Base-by-base conservation (phyloP, 331 rosid genomes). In the Pyracantha coccinea region DNA sequence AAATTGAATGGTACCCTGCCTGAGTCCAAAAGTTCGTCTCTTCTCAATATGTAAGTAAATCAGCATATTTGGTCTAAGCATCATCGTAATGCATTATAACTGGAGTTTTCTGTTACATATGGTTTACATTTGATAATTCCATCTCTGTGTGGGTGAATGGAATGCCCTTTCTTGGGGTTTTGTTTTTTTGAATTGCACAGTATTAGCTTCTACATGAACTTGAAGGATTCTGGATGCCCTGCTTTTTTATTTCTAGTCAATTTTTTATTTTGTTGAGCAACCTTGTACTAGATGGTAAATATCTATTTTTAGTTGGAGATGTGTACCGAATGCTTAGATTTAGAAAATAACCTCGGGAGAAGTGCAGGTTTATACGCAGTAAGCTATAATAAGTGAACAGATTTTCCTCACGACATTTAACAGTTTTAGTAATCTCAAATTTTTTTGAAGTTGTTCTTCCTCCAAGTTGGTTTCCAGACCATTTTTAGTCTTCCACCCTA, bases 1-100 rank as follows among this genome's bases (percentile, higher is more conserved):
- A 81, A 35, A 64, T 77, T 93, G 61, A 78, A 8, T 21, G 97
- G 98, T 31, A 69, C 91, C 55, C 69, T 91, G 2, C 96, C 98
- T 27, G 58, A 45, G 23, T 69, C 53, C 27, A 91, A 76, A 77
- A 81, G 81, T 69, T 1, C 76, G 1, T 59, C 87, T 69, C 96
- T 93, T 79, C 19, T 1, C 19, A 68, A 83, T 35, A 84, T 93
- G 98, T 88, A 78, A 89, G 96, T 84, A 68, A 69, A 27, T 53
- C 33, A 72, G 74, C 63, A 32, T 76, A 33, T 74, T 21, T 77
- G 4, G 25, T 17, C 27, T 16, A 4, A 23, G 62, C 38, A 24
- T 24, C 38, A 35, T 27, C 1, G 24, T 32, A 32, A 35, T 35
- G 28, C 55, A 24, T 35, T 38, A 23, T 2, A 47, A 35, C 11